Percentiles rank a stretch among this genome's conserved stretches.
phyloP scores from a whole-genome alignment of 1,284 basidiomycete species.

The Boletellus dicymbophilus region DNA sequence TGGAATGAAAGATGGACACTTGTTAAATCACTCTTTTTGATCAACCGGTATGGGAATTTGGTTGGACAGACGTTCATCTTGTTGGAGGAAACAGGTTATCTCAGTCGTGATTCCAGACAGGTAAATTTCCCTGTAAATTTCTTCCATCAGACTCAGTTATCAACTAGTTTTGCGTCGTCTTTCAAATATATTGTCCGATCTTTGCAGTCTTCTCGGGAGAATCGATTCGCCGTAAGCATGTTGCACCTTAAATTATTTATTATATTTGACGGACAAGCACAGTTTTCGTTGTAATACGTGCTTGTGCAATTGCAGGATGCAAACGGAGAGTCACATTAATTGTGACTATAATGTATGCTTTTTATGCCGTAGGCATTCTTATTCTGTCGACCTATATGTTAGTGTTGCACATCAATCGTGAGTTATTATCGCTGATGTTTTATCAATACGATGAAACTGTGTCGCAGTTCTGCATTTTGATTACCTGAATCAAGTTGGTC shows the following conservation, averaged over 20 bases:
- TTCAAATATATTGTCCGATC: neutral
- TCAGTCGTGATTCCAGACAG: constrained; percentile 3
- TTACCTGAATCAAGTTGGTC: constrained; percentile 7
- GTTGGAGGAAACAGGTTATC: constrained; percentile 5
- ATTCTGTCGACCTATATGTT: neutral
- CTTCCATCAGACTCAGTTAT: neutral
- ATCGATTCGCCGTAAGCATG: neutral
- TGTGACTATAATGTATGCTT: neutral
- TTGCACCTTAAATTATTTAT: neutral
- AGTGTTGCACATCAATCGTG: neutral
- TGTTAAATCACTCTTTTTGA: constrained; percentile 2
- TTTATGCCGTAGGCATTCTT: neutral
- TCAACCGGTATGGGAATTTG: constrained; percentile 9
- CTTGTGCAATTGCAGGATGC: neutral
- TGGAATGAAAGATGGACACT: neutral
- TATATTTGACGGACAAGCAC: neutral
- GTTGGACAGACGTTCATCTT: constrained; percentile 9
- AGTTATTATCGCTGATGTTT: neutral
- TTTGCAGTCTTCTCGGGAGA: neutral
- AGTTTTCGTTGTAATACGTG: constrained; percentile 1
- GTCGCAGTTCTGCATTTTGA: constrained; percentile 4
- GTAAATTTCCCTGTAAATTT: neutral
- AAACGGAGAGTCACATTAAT: neutral
- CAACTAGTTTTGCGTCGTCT: neutral
- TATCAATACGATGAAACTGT: neutral